Base-by-base conservation (phyloP, 2,329 filamentous ascomycete species). In the Clarireedia homoeocarpa region DNA sequence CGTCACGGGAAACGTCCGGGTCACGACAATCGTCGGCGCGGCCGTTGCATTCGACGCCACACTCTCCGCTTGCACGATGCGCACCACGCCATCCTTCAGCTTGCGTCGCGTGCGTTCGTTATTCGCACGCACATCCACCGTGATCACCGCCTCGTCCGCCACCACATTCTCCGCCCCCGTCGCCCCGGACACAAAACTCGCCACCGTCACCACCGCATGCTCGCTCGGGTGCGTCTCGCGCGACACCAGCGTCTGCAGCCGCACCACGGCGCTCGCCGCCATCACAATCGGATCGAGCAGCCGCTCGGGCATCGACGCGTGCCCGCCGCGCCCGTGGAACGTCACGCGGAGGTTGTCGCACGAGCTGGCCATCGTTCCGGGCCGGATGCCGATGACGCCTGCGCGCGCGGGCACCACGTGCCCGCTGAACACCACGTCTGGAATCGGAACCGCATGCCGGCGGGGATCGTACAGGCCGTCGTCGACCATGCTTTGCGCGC, bases 401-500 rank as follows among this genome's bases (percentile, higher is more conserved):
- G 70, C 62, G 36, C 62, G 66, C 55, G 69, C 63, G 5, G 63
- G 57, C 66, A 77, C 73, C 0, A 82, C 75, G 67, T 83, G 80
- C 7, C 73, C 77, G 4, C 77, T 79, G 3, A 83, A 67, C 6
- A 77, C 75, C 9, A 81, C 63, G 61, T 82, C 78, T 4, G 80
- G 80, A 17, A 75, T 70, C 0, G 78, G 78, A 2, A 82, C 71
- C 48, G 71, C 74, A 5, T 75, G 67, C 4, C 44, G 48, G 3
- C 42, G 30, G 5, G n/a, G 4, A 23, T 62, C 51, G 59, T 82
- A 84, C 36, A 83, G 61, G 0, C 81, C 80, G 60, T 80, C 79
- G 42, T 80, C 76, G 2, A 85, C 73, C 82, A 85, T 85, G 47
- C 80, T 70, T 67, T 77, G 77, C 0, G 85, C 85, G 0, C 85